These are phyloP conservation scores for Quaeritorhiza haematococci DNA, from an alignment of 371 early-diverging fungal species.

Conservation along the genomic window DNA sequence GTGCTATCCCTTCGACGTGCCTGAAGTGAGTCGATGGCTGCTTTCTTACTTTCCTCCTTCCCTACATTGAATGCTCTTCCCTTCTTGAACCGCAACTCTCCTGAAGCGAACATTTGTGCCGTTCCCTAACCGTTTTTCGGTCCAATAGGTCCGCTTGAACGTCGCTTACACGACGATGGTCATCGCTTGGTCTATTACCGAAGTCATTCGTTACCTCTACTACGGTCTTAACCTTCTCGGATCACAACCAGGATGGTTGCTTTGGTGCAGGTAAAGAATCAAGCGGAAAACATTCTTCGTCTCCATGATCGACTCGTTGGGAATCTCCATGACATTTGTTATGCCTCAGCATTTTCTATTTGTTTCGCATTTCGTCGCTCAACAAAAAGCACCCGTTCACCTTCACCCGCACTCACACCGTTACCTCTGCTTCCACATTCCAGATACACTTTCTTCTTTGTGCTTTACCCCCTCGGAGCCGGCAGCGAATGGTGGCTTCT, in stretches of 20 bases:
- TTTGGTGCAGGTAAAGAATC: conserved; percentile 66
- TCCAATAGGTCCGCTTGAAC: conserved; percentile 45
- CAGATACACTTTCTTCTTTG: conserved; percentile 83
- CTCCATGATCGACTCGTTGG: too few relatives aligned
- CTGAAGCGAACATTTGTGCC: conserved; percentile 1
- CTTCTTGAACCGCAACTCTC: background rate
- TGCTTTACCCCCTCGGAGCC: conserved; percentile 88
- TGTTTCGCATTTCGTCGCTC: too few relatives aligned
- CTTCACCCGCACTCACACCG: conserved; percentile 16
- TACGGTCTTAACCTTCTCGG: conserved; percentile 69
- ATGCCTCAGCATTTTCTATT: too few relatives aligned
- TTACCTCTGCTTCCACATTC: background rate
- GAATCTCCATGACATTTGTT: too few relatives aligned
- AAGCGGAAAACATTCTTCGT: too few relatives aligned
- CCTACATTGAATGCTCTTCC: too few relatives aligned
- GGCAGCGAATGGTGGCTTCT: conserved; percentile 75
- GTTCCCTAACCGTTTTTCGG: background rate
- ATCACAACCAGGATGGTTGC: conserved; percentile 45
- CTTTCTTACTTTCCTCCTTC: background rate
- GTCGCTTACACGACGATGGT: conserved; percentile 76
- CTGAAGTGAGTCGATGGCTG: conserved; percentile 34
- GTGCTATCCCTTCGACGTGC: conserved; percentile 59
- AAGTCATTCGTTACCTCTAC: conserved; percentile 81
- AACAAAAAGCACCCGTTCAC: conserved; percentile 13
- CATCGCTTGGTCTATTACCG: conserved; percentile 90